Percentiles rank a stretch among this genome's conserved stretches.
Evolutionary conservation across 495 filamentous ascomycete species (phyloP).

Genomic region (Articulospora tetracladia): DNA sequence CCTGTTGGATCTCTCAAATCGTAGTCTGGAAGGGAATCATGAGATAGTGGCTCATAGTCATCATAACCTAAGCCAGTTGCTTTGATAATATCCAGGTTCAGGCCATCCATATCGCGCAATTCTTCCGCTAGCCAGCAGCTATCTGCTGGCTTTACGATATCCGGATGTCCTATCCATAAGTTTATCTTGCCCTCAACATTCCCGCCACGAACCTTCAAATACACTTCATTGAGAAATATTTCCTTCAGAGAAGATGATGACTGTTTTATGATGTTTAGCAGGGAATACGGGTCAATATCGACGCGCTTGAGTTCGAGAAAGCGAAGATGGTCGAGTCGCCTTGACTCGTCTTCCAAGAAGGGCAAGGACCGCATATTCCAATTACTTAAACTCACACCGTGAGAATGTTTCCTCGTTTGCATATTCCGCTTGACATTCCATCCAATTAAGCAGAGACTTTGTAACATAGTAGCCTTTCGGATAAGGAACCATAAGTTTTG

Average conservation of each 20-base stretch:
- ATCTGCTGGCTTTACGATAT: not conserved
- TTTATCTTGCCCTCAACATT: not conserved
- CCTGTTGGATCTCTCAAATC: constrained; percentile 22
- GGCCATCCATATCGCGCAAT: constrained; percentile 12
- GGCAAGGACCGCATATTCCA: constrained; percentile 19
- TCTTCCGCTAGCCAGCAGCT: constrained; percentile 20
- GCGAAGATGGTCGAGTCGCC: constrained; percentile 9
- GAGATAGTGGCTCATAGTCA: constrained; percentile 11
- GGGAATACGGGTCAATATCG: constrained; percentile 14
- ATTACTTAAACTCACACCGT: constrained; percentile 4
- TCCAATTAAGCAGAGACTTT: constrained; percentile 24
- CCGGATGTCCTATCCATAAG: constrained; percentile 23
- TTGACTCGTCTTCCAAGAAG: not conserved
- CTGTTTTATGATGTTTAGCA: constrained; percentile 18
- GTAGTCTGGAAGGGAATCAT: constrained; percentile 9
- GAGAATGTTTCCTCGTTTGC: constrained; percentile 3
- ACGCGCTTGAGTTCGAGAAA: constrained; percentile 25
- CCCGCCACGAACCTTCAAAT: constrained; percentile 16
- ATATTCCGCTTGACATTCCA: constrained; percentile 25
- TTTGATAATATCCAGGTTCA: constrained; percentile 21
- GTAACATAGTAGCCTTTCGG: constrained; percentile 15
- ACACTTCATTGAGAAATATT: constrained; percentile 25
- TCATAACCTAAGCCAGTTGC: constrained; percentile 26
- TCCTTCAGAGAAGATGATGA: constrained; percentile 18
- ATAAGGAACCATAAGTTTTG: constrained; percentile 25